Conservation (phyloP, 2,329 filamentous ascomycete genomes). For the Trichophaea hybrida region DNA sequence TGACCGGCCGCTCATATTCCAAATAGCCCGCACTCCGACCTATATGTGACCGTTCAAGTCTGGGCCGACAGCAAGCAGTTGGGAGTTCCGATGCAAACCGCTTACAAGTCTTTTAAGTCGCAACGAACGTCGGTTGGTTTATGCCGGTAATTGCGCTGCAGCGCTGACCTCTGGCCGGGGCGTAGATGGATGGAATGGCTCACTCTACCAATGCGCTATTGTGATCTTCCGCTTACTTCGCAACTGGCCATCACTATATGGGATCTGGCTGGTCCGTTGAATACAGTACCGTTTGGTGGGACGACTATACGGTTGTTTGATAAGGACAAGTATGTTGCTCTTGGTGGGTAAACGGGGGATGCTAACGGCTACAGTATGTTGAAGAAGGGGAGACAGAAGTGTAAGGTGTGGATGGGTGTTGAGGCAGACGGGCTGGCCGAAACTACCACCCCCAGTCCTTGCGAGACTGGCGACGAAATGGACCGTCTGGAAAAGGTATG, state of each 20-base stretch:
- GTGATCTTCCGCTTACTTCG: conserved; percentile 64
- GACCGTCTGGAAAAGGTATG: conserved; percentile 60
- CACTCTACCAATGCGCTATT: conserved; percentile 68
- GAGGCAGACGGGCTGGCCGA: conserved; percentile 72
- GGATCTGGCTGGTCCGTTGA: conserved; percentile 65
- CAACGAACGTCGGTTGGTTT: conserved; percentile 43
- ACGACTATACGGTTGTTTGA: conserved; percentile 91
- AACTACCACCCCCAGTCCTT: conserved; percentile 53
- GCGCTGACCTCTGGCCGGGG: conserved; percentile 10
- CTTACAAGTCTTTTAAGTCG: conserved; percentile 78
- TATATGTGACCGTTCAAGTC: conserved; percentile 83
- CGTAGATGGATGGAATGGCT: conserved; percentile 91
- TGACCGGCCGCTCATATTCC: conserved; percentile 14
- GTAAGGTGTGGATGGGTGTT: conserved; percentile 65
- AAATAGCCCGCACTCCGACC: conserved; percentile 60
- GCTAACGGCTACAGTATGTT: conserved; percentile 38
- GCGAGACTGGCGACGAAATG: conserved; percentile 69
- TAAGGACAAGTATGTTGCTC: conserved; percentile 50
- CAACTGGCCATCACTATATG: conserved; percentile 86
- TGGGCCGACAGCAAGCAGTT: conserved; percentile 94
- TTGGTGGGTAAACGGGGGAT: conserved; percentile 4
- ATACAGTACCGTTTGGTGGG: conserved; percentile 72
- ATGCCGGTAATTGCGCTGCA: background rate
- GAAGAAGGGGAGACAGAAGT: conserved; percentile 85
- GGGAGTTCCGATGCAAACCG: conserved; percentile 79